Percentiles rank a stretch among this genome's conserved stretches.
Evolutionary conservation across 768 basidiomycete species (phyloP).

Genomic region (Lactifluus subvellereus): DNA sequence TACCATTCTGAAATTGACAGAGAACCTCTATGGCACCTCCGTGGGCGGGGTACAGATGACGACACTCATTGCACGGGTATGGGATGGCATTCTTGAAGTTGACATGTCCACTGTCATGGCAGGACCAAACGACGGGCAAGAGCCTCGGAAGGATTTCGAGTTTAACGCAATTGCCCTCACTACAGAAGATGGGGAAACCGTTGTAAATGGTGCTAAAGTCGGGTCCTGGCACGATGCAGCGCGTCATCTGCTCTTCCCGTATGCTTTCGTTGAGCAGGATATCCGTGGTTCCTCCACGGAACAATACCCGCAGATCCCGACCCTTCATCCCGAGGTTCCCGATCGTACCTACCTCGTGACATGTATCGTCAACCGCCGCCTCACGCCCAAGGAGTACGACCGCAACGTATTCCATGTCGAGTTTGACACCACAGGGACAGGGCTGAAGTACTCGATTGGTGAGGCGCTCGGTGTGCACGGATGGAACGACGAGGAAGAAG

Average conservation of each 20-base stretch:
- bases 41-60: constrained; percentile 45
- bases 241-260: constrained; percentile 83
- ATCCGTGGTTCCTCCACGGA: constrained; percentile 34
- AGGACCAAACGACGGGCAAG: constrained; percentile 19
- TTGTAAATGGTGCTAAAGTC: constrained; percentile 55
- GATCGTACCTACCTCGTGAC: constrained; percentile 93
- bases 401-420: constrained; percentile 99
- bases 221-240: constrained; percentile 82
- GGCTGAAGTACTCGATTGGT: constrained; percentile 91
- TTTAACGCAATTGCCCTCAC: constrained; percentile 73
- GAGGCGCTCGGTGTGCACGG: constrained; percentile 97
- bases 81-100: constrained; percentile 60
- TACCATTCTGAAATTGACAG: constrained; percentile 48
- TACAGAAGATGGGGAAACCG: constrained; percentile 48
- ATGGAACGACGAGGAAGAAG: constrained; percentile 91
- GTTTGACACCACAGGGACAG: constrained; percentile 87
- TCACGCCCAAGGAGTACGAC: constrained; percentile 93
- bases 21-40: constrained; percentile 39
- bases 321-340: constrained; percentile 77
- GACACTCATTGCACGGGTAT: constrained; percentile 53
- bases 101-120: constrained; percentile 28
- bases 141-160: constrained; percentile 51
- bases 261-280: constrained; percentile 57
- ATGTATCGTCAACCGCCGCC: constrained; percentile 87
- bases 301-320: constrained; percentile 53